Percentiles rank a stretch among this genome's conserved stretches.
phyloP scores from a whole-genome alignment of 108 stramenopile genomes.

The Nitzschia sp. region DNA sequence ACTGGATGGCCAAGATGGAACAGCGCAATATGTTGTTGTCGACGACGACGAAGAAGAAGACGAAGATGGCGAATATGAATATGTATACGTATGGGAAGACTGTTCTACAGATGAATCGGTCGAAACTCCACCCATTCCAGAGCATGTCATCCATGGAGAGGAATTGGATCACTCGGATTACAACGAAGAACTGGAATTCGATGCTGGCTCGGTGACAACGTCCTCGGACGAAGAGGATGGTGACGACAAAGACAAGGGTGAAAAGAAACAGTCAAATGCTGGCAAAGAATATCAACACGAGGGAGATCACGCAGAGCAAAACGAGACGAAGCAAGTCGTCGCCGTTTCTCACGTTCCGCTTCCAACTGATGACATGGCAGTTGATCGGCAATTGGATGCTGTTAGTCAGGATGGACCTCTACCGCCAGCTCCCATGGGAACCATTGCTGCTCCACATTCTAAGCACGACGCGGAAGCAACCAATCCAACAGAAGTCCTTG shows the following conservation, averaged over 20 bases:
- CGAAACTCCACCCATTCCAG: constrained; percentile 5
- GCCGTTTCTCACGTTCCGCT: background rate
- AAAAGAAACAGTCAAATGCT: background rate
- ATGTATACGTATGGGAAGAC: background rate
- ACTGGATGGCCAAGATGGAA: no score
- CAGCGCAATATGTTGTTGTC: no score
- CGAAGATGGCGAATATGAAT: background rate
- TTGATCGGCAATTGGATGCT: no score
- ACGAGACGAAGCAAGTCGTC: background rate
- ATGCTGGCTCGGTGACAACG: background rate
- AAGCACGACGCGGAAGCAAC: no score
- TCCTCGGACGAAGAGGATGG: constrained; percentile 7
- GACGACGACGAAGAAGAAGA: background rate
- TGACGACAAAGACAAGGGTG: background rate
- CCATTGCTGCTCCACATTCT: no score
- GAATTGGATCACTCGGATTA: background rate
- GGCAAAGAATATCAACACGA: background rate
- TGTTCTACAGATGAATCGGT: background rate
- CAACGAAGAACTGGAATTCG: background rate
- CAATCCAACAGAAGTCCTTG: no score
- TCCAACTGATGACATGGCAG: no score
- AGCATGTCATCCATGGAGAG: background rate
- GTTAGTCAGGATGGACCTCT: no score
- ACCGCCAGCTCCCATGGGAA: no score
- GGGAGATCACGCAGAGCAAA: constrained; percentile 3